Evolutionary conservation across 805 yeast genomes (phyloP).

Genomic region (Komagataella mondaviorum): DNA sequence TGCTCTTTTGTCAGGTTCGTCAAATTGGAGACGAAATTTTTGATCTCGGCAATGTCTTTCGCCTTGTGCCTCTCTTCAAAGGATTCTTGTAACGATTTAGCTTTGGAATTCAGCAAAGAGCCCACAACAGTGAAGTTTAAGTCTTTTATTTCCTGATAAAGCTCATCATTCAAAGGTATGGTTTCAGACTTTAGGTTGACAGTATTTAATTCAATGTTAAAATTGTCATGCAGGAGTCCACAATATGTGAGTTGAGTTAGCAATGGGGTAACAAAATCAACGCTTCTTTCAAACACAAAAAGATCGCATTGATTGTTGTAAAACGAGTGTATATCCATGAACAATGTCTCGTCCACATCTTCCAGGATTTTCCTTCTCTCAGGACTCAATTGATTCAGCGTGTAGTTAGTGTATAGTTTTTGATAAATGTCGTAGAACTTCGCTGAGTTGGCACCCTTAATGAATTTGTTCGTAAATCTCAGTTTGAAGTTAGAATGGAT

Average conservation of each 20-base stretch:
- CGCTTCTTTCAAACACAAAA: constrained; percentile 64
- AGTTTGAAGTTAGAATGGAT: constrained; percentile 23
- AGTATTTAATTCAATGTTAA: constrained; percentile 32
- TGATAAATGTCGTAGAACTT: constrained; percentile 30
- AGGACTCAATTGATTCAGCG: constrained; percentile 18
- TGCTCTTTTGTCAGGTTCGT: constrained; percentile 57
- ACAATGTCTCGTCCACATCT: constrained; percentile 20
- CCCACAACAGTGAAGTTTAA: constrained; percentile 77
- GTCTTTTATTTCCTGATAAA: constrained; percentile 39
- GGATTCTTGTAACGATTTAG: constrained; percentile 55
- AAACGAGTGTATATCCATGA: constrained; percentile 19
- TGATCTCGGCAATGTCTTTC: constrained; percentile 50
- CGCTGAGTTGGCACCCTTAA: constrained; percentile 46
- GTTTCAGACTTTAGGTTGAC: constrained; percentile 10
- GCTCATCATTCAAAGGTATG: constrained; percentile 22
- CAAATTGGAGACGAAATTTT: constrained; percentile 56
- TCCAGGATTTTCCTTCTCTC: constrained; percentile 17
- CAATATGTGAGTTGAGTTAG: constrained; percentile 68
- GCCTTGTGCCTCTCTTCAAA: constrained; percentile 48
- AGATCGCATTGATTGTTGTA: constrained; percentile 44
- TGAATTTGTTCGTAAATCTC: constrained; percentile 39
- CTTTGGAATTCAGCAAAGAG: constrained; percentile 50
- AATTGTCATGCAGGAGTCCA: constrained; percentile 69
- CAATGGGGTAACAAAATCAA: constrained; percentile 61
- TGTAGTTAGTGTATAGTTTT: constrained; percentile 14